These are phyloP conservation scores for Mesembryanthemum crystallinum DNA, from an alignment of 148 eudicot genomes.

Conservation along the genomic window DNA sequence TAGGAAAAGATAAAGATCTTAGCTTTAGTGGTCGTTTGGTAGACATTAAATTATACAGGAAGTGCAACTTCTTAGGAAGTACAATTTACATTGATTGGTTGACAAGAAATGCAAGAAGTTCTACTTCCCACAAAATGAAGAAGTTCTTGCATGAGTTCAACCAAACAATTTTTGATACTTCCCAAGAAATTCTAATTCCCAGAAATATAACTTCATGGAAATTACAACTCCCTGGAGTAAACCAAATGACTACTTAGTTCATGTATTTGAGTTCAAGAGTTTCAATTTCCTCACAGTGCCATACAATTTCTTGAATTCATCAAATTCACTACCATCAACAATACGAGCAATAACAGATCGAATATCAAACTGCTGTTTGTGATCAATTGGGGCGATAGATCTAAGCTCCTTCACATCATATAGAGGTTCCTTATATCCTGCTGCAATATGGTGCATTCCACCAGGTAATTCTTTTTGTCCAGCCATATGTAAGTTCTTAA, in stretches of 20 bases:
- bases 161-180: no score
- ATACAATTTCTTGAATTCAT: conserved; percentile 98
- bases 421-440: conserved; percentile 69
- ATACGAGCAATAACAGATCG: conserved; percentile 89
- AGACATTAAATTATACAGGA: no score
- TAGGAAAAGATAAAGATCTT: conserved; percentile 2
- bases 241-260: no score
- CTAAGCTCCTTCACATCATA: conserved; percentile 86
- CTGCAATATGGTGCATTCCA: conserved; percentile 26
- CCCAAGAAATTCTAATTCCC: no score
- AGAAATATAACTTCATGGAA: no score
- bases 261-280: conserved; percentile 1
- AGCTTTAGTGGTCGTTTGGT: no score
- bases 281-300: conserved; percentile 85
- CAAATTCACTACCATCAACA: conserved; percentile 98
- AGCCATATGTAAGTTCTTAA: conserved; percentile 84
- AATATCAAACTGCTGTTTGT: conserved; percentile 86
- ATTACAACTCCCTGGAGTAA: no score
- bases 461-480: conserved; percentile 44
- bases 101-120: no score
- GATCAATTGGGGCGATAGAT: conserved; percentile 83
- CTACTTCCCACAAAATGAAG: no score
- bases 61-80: no score
- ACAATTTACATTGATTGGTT: no score
- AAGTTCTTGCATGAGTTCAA: no score